phyloP scores from a whole-genome alignment of 2,329 filamentous ascomycete genomes.

The Cadophora gregata region DNA sequence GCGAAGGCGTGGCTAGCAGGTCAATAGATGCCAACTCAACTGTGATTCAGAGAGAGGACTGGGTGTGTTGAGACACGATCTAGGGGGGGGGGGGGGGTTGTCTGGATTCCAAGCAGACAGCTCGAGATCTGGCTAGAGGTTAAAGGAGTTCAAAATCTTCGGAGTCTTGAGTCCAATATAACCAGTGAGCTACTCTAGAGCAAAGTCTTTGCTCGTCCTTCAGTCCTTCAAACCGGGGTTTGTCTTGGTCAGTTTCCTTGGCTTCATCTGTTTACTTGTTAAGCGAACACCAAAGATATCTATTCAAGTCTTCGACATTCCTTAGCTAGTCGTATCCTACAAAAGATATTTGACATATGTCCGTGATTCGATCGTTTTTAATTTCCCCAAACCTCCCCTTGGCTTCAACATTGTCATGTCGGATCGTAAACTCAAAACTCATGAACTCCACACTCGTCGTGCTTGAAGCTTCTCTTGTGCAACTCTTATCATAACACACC shows the following conservation, averaged over 20 bases:
- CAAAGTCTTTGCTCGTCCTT: not conserved
- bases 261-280: not conserved
- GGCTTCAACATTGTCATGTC: no score
- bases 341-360: not conserved
- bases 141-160: not conserved
- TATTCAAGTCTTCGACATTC: not conserved
- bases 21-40: not conserved
- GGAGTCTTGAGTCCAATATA: not conserved
- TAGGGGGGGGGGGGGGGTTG: no score
- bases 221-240: not conserved
- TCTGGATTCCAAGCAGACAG: no score
- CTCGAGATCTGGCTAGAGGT: no score
- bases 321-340: not conserved
- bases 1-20: constrained; percentile 25
- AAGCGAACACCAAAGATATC: not conserved
- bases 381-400: no score
- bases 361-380: not conserved
- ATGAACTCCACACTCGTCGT: not conserved
- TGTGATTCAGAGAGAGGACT: not conserved
- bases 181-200: not conserved
- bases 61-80: no score
- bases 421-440: no score
- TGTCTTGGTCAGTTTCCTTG: not conserved
- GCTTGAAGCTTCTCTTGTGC: not conserved
- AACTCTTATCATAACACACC: not conserved